A percentile compares a stretch with the other conserved stretches of the same genome.
Evolutionary conservation across 192 early-diverging fungal genomes (phyloP).

Genomic region (Rhizoclosmatium globosum): DNA sequence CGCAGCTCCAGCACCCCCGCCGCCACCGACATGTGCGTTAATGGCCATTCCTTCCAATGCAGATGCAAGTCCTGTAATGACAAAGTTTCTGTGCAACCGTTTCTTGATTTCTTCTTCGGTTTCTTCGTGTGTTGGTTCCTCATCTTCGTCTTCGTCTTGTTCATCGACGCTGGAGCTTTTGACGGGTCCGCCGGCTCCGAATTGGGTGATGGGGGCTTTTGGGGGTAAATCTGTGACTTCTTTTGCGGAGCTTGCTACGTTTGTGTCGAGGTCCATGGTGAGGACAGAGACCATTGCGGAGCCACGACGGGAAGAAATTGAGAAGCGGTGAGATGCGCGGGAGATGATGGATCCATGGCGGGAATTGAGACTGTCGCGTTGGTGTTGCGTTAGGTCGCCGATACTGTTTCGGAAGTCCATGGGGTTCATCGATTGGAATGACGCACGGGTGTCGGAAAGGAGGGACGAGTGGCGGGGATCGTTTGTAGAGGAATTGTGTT

Average conservation of each 20-base stretch:
- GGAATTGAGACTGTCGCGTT: not conserved
- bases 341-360: constrained; percentile 10
- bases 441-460: not conserved
- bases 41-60: not conserved
- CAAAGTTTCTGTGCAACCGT: constrained; percentile 2
- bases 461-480: not conserved
- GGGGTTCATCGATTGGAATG: constrained; percentile 2
- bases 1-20: not conserved
- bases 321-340: constrained; percentile 9
- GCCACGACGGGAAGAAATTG: constrained; percentile 18
- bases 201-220: constrained; percentile 26
- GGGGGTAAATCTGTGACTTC: not conserved
- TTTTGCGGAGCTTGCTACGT: not conserved
- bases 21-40: not conserved
- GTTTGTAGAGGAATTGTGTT: not conserved
- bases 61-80: not conserved
- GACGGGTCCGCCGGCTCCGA: constrained; percentile 19
- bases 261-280: not conserved
- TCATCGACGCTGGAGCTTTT: not conserved
- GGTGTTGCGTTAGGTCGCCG: not conserved
- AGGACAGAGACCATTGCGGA: constrained; percentile 13
- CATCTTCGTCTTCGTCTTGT: constrained; percentile 18
- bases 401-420: constrained; percentile 4
- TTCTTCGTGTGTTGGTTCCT: not conserved
- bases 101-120: constrained; percentile 20